phyloP scores from a whole-genome alignment of 768 basidiomycete genomes.

The Saitozyma sp. region DNA sequence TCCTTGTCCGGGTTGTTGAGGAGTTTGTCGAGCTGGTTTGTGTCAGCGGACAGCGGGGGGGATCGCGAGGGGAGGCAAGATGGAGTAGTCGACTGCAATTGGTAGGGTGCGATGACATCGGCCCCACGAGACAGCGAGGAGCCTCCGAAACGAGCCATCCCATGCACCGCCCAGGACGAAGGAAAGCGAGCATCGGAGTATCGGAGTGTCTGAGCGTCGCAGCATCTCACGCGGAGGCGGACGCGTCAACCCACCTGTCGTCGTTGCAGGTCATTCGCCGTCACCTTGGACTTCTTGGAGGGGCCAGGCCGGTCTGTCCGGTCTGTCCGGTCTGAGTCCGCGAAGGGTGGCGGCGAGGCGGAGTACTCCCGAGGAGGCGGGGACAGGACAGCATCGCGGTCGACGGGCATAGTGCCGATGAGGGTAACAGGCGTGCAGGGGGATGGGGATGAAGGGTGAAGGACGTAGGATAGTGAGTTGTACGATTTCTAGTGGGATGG shows the following conservation, averaged over 20 bases:
- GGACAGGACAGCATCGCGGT: background rate
- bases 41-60: background rate
- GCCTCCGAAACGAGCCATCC: slow-evolving; percentile 8
- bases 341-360: background rate
- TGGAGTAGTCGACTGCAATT: background rate
- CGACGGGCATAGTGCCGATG: background rate
- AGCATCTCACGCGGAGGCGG: no score
- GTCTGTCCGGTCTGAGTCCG: background rate
- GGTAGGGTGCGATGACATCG: background rate
- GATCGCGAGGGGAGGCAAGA: background rate
- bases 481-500: no score
- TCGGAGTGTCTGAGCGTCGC: no score
- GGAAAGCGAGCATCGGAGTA: no score
- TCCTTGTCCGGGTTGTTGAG: slow-evolving; percentile 86
- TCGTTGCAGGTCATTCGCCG: background rate
- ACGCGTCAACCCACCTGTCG: background rate
- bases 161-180: no score
- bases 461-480: background rate
- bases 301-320: background rate
- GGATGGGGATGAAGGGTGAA: background rate
- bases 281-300: background rate
- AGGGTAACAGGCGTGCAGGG: background rate
- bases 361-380: background rate
- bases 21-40: slow-evolving; percentile 75
- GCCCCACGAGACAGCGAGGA: slow-evolving; percentile 15